phyloP scores from a whole-genome alignment of 257 asterid genomes.

The Ophiorrhiza pumila region DNA sequence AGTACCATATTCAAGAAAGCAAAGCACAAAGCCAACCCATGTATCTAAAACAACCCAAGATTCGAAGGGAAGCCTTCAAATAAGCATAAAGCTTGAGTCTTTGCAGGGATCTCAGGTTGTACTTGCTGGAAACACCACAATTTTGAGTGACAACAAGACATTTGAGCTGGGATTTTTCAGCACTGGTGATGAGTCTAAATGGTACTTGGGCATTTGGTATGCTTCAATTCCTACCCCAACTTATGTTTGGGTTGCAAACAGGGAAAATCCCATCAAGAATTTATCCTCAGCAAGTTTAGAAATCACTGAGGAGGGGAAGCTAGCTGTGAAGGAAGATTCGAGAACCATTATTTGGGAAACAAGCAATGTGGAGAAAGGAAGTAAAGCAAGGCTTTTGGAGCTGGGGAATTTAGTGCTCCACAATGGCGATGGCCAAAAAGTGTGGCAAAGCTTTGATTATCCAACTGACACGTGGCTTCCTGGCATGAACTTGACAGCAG shows the following conservation, averaged over 20 bases:
- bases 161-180: slow-evolving; percentile 61
- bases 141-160: slow-evolving; percentile 50
- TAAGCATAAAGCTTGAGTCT: slow-evolving; percentile 37
- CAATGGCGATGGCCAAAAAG: slow-evolving; percentile 29
- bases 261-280: slow-evolving; percentile 55
- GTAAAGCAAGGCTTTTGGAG: slow-evolving; percentile 44
- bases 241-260: slow-evolving; percentile 78
- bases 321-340: slow-evolving; percentile 44
- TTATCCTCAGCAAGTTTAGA: slow-evolving; percentile 37
- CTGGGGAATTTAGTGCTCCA: slow-evolving; percentile 57
- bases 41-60: slow-evolving; percentile 1
- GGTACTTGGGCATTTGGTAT: slow-evolving; percentile 79
- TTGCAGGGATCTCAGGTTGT: slow-evolving; percentile 28
- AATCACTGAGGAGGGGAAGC: slow-evolving; percentile 44
- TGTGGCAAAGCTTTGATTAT: slow-evolving; percentile 82
- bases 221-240: slow-evolving; percentile 62
- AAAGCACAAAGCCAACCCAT: slow-evolving; percentile 18
- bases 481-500: slow-evolving; percentile 61
- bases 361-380: slow-evolving; percentile 40
- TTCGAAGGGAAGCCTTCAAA: neutral
- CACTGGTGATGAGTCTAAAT: slow-evolving; percentile 35
- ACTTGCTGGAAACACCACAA: slow-evolving; percentile 43
- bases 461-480: slow-evolving; percentile 86
- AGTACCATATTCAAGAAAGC: slow-evolving; percentile 20
- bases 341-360: slow-evolving; percentile 48